Evolutionary conservation across 495 filamentous ascomycete genomes (phyloP), one percentile per base, ranked within the genome.

Genomic region (Penicillium silybi): DNA sequence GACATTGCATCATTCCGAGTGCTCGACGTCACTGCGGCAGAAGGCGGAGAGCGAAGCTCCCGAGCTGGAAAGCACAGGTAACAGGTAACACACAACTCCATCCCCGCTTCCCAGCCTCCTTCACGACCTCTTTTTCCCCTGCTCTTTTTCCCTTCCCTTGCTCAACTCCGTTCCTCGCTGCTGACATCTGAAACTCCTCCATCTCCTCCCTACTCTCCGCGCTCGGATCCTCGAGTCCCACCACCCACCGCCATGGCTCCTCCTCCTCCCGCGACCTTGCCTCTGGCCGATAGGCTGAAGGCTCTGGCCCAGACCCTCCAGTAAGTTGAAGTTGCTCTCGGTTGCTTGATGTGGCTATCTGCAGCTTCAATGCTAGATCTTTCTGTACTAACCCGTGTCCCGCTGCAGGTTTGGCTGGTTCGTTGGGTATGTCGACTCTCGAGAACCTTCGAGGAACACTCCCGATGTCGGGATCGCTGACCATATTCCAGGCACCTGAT

Each of bases 291-390:
- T 69, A 82, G 92, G 66, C 68, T 96, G 41, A 70, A 87, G 61
- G 75, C 79, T 53, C 74, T 97, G 46, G 90, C 84, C 40, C 83
- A 93, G 64, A 97, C 92, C 23, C 76, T 97, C 49, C 92, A 97
- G 87, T 91, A 80, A 61, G 86, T 82, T 23, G 54, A 80, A 61
- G 86, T 82, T 23, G 54, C 35, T 52, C 49, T 23, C 16, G 42
- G 29, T 17, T 51, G 59, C 50, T 63, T 45, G 35, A 44, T 42
- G 25, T 43, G 53, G 66, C 71, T 41, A 22, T 19, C 15, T 45
- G 43, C 46, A 44, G 39, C 41, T 53, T 29, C 50, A 50, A 55
- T 56, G 22, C 22, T 11, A 56, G 26, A 38, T 58, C 44, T 60
- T 35, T 46, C 74, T 74, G 79, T 63, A 80, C 80, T 73, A 63